Conservation (phyloP, 2,329 filamentous ascomycete species). For the Fusarium brevicatenulatum region DNA sequence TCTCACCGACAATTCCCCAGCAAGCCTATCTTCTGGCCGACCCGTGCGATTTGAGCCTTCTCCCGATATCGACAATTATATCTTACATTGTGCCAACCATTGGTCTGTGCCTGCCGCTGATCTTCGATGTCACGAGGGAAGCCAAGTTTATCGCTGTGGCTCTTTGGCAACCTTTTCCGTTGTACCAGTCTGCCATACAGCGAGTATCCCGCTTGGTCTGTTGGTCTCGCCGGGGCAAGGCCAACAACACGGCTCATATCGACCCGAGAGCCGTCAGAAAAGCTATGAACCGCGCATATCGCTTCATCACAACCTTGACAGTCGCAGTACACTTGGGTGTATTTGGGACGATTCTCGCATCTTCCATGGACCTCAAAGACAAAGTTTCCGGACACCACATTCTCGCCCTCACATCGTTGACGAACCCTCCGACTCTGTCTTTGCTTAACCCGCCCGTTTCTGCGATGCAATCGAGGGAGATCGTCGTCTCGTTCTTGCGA, state of each 20-base stretch:
- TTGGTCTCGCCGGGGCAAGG: background rate
- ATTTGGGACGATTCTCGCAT: slow-evolving; percentile 13
- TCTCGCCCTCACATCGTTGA: slow-evolving; percentile 24
- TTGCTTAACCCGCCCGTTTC: slow-evolving; percentile 20
- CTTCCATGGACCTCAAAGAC: background rate
- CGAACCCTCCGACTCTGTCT: slow-evolving; percentile 23
- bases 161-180: slow-evolving; percentile 35
- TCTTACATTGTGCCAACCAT: slow-evolving; percentile 31
- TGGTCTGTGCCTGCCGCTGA: slow-evolving; percentile 21
- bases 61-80: slow-evolving; percentile 26
- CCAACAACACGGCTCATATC: background rate
- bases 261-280: background rate
- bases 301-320: slow-evolving; percentile 8
- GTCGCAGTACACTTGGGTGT: slow-evolving; percentile 14
- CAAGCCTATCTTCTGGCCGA: slow-evolving; percentile 16
- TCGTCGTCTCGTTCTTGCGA: slow-evolving; percentile 35
- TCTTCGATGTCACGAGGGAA: slow-evolving; percentile 4
- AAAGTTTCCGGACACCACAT: slow-evolving; percentile 22
- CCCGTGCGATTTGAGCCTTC: slow-evolving; percentile 17
- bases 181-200: slow-evolving; percentile 26
- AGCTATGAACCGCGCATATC: slow-evolving; percentile 9
- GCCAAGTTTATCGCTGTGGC: slow-evolving; percentile 16
- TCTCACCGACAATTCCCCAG: slow-evolving; percentile 1
- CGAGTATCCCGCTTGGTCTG: background rate
- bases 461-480: slow-evolving; percentile 2